phyloP scores from a whole-genome alignment of 345 rosid species.

The Salix exigua region DNA sequence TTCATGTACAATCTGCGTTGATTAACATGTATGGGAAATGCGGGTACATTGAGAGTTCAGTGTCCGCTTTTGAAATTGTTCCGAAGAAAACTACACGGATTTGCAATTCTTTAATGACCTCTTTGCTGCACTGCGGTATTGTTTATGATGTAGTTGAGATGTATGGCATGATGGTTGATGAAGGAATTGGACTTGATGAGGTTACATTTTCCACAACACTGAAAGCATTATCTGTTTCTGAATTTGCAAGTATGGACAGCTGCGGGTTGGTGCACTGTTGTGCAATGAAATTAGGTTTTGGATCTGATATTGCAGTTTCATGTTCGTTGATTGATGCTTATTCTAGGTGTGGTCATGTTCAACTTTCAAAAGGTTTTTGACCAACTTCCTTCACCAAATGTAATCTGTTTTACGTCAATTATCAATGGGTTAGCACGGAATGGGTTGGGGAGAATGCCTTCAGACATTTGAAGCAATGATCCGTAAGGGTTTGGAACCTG shows the following conservation, averaged over 20 bases:
- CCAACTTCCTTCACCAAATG: conserved; percentile 49
- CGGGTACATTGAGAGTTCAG: conserved; percentile 51
- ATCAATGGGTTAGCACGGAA: conserved; percentile 60
- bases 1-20: conserved; percentile 61
- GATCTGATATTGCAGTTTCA: conserved; percentile 56
- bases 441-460: conserved; percentile 62
- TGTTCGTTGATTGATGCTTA: conserved; percentile 69
- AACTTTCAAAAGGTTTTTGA: conserved; percentile 48
- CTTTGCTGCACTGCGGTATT: conserved; percentile 54
- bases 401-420: conserved; percentile 61
- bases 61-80: conserved; percentile 38
- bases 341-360: conserved; percentile 60
- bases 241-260: conserved; percentile 35
- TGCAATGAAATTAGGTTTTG: conserved; percentile 55
- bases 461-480: conserved; percentile 53
- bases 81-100: conserved; percentile 42
- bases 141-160: conserved; percentile 56
- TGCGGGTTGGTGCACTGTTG: conserved; percentile 52
- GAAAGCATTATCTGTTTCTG: conserved; percentile 55
- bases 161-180: conserved; percentile 71
- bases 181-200: conserved; percentile 64
- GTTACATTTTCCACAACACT: conserved; percentile 56
- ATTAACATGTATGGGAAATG: conserved; percentile 80
- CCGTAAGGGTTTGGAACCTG: conserved; percentile 52
- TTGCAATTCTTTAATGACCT: conserved; percentile 68